phyloP scores from a whole-genome alignment of 768 basidiomycete species.

The Asterophora lycoperdoides region DNA sequence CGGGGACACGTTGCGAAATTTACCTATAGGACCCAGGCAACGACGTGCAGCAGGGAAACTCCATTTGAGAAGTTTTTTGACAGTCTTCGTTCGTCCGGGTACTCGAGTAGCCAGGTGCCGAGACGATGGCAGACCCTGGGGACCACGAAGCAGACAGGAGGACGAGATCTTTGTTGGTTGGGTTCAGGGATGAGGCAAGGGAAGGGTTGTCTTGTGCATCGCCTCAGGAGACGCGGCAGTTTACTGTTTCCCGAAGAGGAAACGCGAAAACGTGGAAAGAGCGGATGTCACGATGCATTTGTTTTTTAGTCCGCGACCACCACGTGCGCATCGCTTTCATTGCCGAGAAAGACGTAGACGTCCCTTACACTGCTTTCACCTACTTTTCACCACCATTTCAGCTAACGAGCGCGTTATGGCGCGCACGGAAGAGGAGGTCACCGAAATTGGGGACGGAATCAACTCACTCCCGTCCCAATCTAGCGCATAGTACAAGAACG shows the following conservation, averaged over 20 bases:
- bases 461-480: conserved; percentile 17
- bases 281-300: too few relatives aligned
- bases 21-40: conserved; percentile 5
- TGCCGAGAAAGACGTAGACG: conserved; percentile 17
- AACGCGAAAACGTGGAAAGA: conserved; percentile 16
- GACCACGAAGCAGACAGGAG: background rate
- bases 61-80: background rate
- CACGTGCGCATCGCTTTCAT: conserved; percentile 26
- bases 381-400: conserved; percentile 17
- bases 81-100: conserved; percentile 8
- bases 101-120: conserved; percentile 8
- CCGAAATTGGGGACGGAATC: conserved; percentile 23
- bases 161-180: conserved; percentile 6
- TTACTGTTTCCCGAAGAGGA: conserved; percentile 23
- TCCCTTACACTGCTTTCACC: conserved; percentile 32
- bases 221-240: conserved; percentile 29
- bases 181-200: conserved; percentile 6
- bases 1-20: conserved; percentile 6
- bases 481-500: conserved; percentile 24
- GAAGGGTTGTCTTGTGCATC: conserved; percentile 16
- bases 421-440: conserved; percentile 9
- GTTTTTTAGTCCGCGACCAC: conserved; percentile 8
- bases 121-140: background rate
- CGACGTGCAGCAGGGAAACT: background rate
- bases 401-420: conserved; percentile 19